Percentiles rank a stretch among this genome's conserved stretches.
Evolutionary conservation across 768 basidiomycete species (phyloP).

Genomic region (Boletus barrowsii): DNA sequence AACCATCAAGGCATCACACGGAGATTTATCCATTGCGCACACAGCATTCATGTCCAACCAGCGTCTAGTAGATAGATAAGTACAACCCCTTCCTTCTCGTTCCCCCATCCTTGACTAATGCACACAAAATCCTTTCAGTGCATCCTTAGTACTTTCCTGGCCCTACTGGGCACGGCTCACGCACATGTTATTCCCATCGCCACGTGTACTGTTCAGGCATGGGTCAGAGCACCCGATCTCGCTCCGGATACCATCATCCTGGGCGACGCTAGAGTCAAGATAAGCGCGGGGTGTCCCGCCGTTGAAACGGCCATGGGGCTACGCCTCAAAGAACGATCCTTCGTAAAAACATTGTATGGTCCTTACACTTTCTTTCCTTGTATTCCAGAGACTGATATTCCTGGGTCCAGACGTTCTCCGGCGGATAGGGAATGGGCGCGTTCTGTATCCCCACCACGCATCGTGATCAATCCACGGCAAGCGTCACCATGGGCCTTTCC

Average conservation of each 20-base stretch:
- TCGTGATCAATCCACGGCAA: too few relatives aligned
- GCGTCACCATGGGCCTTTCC: too few relatives aligned
- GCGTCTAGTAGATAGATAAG: too few relatives aligned
- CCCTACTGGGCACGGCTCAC: neutral
- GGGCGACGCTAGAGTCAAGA: slow-evolving; percentile 14
- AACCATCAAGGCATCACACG: too few relatives aligned
- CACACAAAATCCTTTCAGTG: neutral
- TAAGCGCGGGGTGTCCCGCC: slow-evolving; percentile 13
- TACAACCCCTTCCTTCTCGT: neutral
- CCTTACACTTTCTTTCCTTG: too few relatives aligned
- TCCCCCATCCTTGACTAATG: neutral
- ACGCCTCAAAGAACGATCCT: slow-evolving; percentile 20
- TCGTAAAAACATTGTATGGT: slow-evolving; percentile 11
- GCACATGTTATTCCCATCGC: neutral
- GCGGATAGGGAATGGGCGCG: too few relatives aligned
- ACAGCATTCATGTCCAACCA: too few relatives aligned
- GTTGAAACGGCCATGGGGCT: slow-evolving; percentile 7
- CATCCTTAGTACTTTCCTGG: slow-evolving; percentile 1
- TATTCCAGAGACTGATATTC: too few relatives aligned
- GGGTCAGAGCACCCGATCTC: slow-evolving; percentile 22
- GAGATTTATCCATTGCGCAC: too few relatives aligned
- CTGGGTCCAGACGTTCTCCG: too few relatives aligned
- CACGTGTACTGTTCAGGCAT: slow-evolving; percentile 8
- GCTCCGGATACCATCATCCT: slow-evolving; percentile 7
- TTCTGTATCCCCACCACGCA: too few relatives aligned